Conservation (phyloP, 345 rosid genomes). For the Hevea brasiliensis region DNA sequence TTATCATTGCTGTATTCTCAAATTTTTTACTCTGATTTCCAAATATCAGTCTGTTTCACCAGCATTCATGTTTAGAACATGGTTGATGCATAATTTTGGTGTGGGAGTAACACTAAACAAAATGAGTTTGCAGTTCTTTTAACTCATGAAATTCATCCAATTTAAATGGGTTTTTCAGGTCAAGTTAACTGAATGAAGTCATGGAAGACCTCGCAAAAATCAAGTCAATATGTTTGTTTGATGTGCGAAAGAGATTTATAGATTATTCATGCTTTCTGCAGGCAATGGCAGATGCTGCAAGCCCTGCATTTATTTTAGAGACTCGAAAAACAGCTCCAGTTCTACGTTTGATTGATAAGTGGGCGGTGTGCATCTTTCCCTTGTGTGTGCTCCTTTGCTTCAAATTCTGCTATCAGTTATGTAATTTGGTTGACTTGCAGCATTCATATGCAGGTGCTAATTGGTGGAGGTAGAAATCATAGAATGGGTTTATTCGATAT, state of each 20-base stretch:
- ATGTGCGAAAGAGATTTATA: background rate
- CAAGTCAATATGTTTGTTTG: background rate
- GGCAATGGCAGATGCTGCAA: slow-evolving; percentile 96
- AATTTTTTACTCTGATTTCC: background rate
- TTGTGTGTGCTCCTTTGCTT: slow-evolving; percentile 9
- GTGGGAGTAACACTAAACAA: background rate
- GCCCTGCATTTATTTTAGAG: slow-evolving; percentile 83
- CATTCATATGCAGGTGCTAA: slow-evolving; percentile 63
- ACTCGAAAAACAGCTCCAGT: slow-evolving; percentile 96
- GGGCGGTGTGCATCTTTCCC: slow-evolving; percentile 70
- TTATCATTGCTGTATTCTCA: background rate
- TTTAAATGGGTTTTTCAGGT: background rate
- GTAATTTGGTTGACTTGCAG: slow-evolving; percentile 29
- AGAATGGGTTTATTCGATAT: slow-evolving; percentile 97
- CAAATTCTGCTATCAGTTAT: slow-evolving; percentile 8
- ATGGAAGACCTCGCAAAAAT: slow-evolving; percentile 2
- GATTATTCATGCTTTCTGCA: slow-evolving; percentile 33
- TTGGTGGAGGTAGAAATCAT: slow-evolving; percentile 94
- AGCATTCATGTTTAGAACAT: background rate
- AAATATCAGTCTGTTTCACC: background rate
- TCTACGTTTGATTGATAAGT: slow-evolving; percentile 85
- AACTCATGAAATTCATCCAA: background rate
- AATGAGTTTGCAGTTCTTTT: background rate
- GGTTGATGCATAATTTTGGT: background rate
- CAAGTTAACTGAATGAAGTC: background rate